Percentiles rank a stretch among this genome's conserved stretches.
Evolutionary conservation across 345 rosid genomes (phyloP).

Genomic region (Combretum micranthum): DNA sequence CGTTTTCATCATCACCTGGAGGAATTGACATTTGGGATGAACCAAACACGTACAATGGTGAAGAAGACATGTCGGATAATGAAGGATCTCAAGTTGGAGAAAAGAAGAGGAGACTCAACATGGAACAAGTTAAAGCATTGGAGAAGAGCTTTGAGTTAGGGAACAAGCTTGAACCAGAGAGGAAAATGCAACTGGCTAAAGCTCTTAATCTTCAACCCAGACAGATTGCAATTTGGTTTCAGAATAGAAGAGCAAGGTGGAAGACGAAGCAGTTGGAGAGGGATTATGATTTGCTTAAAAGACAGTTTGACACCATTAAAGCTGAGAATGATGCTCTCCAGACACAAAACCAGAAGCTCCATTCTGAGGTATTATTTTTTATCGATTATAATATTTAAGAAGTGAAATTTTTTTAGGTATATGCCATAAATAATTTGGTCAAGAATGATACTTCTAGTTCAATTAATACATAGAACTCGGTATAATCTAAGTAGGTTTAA

Average conservation of each 20-base stretch:
- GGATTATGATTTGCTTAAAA: constrained; percentile 73
- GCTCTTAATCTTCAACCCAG: constrained; percentile 88
- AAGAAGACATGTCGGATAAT: constrained; percentile 80
- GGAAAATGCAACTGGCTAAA: constrained; percentile 88
- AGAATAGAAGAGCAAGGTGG: constrained; percentile 92
- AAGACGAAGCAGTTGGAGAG: constrained; percentile 91
- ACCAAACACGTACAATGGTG: constrained; percentile 40
- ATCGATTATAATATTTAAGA: no score
- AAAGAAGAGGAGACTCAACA: constrained; percentile 78
- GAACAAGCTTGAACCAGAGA: constrained; percentile 89
- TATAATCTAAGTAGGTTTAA: no score
- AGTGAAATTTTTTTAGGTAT: no score
- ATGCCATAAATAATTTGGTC: no score
- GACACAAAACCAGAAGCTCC: constrained; percentile 72
- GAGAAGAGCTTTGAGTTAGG: constrained; percentile 89
- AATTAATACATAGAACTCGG: no score
- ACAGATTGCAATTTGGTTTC: constrained; percentile 94
- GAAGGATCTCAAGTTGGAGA: constrained; percentile 75
- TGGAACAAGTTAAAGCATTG: constrained; percentile 88
- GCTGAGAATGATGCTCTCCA: constrained; percentile 66
- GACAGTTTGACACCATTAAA: constrained; percentile 66
- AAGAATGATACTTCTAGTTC: no score
- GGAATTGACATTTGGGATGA: constrained; percentile 6
- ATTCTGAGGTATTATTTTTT: constrained; percentile 43
- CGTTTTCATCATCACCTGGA: constrained; percentile 11